Conservation (phyloP, 495 filamentous ascomycete genomes). For the Hypomontagnella monticulosa region DNA sequence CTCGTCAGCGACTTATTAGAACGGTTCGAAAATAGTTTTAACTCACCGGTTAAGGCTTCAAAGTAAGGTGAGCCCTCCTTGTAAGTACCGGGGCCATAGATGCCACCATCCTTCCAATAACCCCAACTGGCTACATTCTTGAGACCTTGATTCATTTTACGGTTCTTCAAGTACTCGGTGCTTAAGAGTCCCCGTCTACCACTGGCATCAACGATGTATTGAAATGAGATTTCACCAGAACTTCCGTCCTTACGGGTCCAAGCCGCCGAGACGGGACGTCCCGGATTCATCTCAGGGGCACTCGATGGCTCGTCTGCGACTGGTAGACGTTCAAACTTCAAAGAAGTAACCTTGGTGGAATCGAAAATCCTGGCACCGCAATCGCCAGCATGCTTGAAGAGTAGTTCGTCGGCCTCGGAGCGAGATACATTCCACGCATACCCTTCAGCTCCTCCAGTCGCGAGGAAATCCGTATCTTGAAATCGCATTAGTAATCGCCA, state of each 20-base stretch:
- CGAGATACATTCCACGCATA: slow-evolving; percentile 65
- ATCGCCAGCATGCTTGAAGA: slow-evolving; percentile 60
- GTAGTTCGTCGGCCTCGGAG: slow-evolving; percentile 61
- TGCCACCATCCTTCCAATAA: slow-evolving; percentile 51
- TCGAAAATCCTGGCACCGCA: slow-evolving; percentile 60
- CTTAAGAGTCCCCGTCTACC: slow-evolving; percentile 51
- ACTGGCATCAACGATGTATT: slow-evolving; percentile 59
- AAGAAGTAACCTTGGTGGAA: slow-evolving; percentile 51
- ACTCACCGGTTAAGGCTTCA: slow-evolving; percentile 51
- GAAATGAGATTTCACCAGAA: slow-evolving; percentile 51
- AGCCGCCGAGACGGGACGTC: slow-evolving; percentile 57
- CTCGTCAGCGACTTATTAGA: background rate
- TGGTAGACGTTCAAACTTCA: slow-evolving; percentile 47
- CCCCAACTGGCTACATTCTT: slow-evolving; percentile 59
- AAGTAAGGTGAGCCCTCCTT: slow-evolving; percentile 51
- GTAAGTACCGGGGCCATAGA: slow-evolving; percentile 45
- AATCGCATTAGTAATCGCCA: background rate
- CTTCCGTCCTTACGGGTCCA: slow-evolving; percentile 56
- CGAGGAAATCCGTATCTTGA: slow-evolving; percentile 60
- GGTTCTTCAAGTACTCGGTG: slow-evolving; percentile 59
- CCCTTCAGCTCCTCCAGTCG: slow-evolving; percentile 51
- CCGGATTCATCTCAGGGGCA: slow-evolving; percentile 36
- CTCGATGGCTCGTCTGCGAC: background rate
- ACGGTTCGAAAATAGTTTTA: background rate
- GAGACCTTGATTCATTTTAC: slow-evolving; percentile 50